phyloP scores from a whole-genome alignment of 1,284 basidiomycete genomes.

The Microbotryum intermedium region DNA sequence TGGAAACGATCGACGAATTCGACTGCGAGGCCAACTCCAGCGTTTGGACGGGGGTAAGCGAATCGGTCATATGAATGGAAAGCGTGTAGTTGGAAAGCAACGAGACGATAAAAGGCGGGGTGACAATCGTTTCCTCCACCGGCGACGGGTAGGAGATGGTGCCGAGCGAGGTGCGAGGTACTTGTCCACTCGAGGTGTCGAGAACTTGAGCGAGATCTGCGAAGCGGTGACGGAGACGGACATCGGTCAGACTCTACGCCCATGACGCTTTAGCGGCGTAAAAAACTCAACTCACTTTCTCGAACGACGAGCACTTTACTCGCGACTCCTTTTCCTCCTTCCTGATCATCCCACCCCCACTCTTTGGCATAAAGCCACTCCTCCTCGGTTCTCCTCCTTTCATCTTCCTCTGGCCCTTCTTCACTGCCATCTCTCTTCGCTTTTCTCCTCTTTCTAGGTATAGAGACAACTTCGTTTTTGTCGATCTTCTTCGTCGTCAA shows the following conservation, averaged over 20 bases:
- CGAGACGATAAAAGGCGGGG: conserved; percentile 77
- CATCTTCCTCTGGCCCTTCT: conserved; percentile 3
- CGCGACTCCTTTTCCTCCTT: conserved; percentile 55
- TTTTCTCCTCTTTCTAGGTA: conserved; percentile 12
- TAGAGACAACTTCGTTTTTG: conserved; percentile 24
- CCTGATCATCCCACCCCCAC: conserved; percentile 59
- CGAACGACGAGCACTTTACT: conserved; percentile 64
- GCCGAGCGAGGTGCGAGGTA: conserved; percentile 41
- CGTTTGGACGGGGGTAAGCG: conserved; percentile 56
- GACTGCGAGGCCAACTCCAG: conserved; percentile 56
- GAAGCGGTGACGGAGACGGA: conserved; percentile 1
- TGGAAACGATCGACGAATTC: conserved; percentile 28
- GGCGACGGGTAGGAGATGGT: conserved; percentile 3
- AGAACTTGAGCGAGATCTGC: conserved; percentile 59
- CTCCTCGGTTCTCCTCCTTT: conserved; percentile 10
- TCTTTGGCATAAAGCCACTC: conserved; percentile 42
- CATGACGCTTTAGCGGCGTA: too few species aligned
- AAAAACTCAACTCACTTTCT: conserved; percentile 63
- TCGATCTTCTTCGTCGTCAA: conserved; percentile 20
- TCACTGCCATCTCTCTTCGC: not conserved
- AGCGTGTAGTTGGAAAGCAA: conserved; percentile 49
- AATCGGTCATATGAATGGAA: conserved; percentile 62
- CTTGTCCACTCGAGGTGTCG: conserved; percentile 69
- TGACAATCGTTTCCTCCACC: conserved; percentile 36
- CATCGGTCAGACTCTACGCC: not conserved